Base-by-base conservation (phyloP, 2,329 filamentous ascomycete species). In the Aspergillus transmontanensis region DNA sequence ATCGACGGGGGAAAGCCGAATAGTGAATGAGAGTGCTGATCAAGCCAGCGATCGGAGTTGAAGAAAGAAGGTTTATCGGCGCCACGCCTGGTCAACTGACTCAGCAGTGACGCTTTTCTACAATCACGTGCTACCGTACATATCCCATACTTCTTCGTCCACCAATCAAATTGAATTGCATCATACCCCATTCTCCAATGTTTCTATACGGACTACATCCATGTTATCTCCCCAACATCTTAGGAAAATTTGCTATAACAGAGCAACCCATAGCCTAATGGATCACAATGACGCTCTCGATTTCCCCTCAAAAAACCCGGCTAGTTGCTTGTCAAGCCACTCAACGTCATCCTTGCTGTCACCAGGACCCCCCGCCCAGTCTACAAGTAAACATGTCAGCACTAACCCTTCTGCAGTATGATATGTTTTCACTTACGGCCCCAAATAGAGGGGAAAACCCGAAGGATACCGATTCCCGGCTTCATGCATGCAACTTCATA, bases 261-360 rank as follows among this genome's bases (percentile, higher is more conserved):
- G 7, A 32, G 28, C 28, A 53, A 12, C 3, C n/a, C 16, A 23
- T 9, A 6, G 12, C 21, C 5, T 19, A 9, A 36, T 10, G 11
- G 21, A 23, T 26, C 2, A 11, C 5, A 16, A 39, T 16, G 5
- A 23, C n/a, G 2, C 32, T 41, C 21, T 39, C 16, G 1, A 43
- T 30, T 68, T 60, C 69, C 61, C 68, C 11, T 67, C 76, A 63
- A 89, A 85, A 58, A 90, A 85, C 7, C 77, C 76, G 19, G 78
- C 81, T 62, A 92, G 72, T 66, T 85, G 85, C 32, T 86, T 80
- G 71, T 93, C 89, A 48, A 94, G 79, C 89, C 90, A 94, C 70
- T 86, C 85, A 2, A 89, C 84, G 74, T 94, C 91, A 36, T 89
- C 87, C 62, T 84, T 85, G 67, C 85, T 90, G n/a, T 89, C 83